Percentiles rank a stretch among this genome's conserved stretches.
phyloP scores from a whole-genome alignment of 805 yeast species.

The Saccharomycopsis schoenii region DNA sequence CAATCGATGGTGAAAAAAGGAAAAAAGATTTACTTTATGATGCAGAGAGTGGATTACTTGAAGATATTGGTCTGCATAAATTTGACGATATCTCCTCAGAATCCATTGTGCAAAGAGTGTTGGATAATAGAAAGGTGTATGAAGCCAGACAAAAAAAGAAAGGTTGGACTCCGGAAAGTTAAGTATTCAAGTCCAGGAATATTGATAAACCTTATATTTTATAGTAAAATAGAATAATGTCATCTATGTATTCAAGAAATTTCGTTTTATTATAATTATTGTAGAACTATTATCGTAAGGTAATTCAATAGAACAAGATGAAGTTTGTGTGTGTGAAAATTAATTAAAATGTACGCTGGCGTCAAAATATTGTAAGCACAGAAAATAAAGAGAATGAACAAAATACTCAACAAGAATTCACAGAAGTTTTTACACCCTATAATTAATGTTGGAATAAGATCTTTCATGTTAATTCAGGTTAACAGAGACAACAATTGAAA shows the following conservation, averaged over 20 bases:
- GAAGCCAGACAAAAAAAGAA: conserved; percentile 82
- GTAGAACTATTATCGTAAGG: too few species aligned
- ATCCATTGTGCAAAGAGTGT: conserved; percentile 67
- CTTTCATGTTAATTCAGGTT: background rate
- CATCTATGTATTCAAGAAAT: background rate
- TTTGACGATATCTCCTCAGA: conserved; percentile 58
- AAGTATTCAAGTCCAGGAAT: conserved; percentile 22
- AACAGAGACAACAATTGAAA: too few species aligned
- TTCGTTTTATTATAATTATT: too few species aligned
- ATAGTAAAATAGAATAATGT: conserved; percentile 29
- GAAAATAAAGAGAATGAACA: background rate
- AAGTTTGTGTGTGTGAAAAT: background rate
- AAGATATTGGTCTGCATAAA: conserved; percentile 41
- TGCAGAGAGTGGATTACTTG: conserved; percentile 28
- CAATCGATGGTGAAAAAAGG: background rate
- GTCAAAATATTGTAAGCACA: background rate
- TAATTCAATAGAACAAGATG: too few species aligned
- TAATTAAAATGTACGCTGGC: background rate
- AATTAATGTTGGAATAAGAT: too few species aligned
- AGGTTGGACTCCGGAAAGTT: conserved; percentile 45
- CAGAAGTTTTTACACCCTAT: too few species aligned
- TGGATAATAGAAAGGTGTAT: conserved; percentile 55
- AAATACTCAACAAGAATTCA: background rate
- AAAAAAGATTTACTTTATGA: conserved; percentile 31
- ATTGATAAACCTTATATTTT: background rate